Percentiles rank a stretch among this genome's conserved stretches.
Conservation (phyloP, 345 rosid genomes). For the sweet orange (Citrus sinensis) region DVS_A1.0 CM039162.1:25198001-25198500, state of each 20-base stretch:
- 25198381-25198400: too few relatives aligned
- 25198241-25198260: neutral
- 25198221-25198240: neutral
- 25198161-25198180: neutral
- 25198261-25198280: conserved; percentile 15
- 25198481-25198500: too few relatives aligned
- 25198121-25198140: neutral
- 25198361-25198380: neutral
- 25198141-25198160: neutral
- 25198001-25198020: neutral
- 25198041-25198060: neutral
- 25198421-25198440: too few relatives aligned
- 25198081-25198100: conserved; percentile 32
- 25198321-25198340: neutral
- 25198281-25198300: conserved; percentile 24
- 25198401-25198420: too few relatives aligned
- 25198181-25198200: conserved; percentile 5
- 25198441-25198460: too few relatives aligned
- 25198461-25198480: too few relatives aligned
- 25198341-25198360: neutral
- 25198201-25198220: conserved; percentile 1
- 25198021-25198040: neutral
- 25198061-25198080: conserved; percentile 20
- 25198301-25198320: neutral
- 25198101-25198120: neutral